A percentile compares a stretch with the other conserved stretches of the same genome.
Evolutionary conservation across 2,329 filamentous ascomycete species (phyloP).

Genomic region (Rhinocladiella similis): DNA sequence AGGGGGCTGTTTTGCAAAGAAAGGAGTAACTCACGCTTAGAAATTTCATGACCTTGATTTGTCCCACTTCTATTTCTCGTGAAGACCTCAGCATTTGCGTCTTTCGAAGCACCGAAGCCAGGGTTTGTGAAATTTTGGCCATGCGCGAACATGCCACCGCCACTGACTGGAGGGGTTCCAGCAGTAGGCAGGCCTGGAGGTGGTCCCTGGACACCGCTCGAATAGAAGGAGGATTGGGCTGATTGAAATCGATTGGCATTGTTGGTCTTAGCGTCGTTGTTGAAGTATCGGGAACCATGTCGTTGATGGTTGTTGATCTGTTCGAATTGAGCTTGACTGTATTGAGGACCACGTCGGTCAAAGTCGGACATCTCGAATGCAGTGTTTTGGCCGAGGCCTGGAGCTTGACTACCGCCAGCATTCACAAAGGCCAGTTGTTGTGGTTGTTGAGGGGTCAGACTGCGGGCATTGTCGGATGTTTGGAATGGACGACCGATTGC

Average conservation of each 20-base stretch:
- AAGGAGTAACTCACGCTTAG: constrained; percentile 98
- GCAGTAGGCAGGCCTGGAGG: constrained; percentile 94
- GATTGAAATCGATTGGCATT: constrained; percentile 40
- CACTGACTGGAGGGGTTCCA: constrained; percentile 81
- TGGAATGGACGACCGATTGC: constrained; percentile 76
- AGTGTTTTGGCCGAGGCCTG: constrained; percentile 50
- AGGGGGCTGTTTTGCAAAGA: constrained; percentile 85
- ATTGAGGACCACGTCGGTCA: constrained; percentile 52
- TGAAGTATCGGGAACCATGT: constrained; percentile 82
- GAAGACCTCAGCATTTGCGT: constrained; percentile 71
- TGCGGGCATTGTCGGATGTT: constrained; percentile 59
- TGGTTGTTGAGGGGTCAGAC: constrained; percentile 79
- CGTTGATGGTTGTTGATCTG: constrained; percentile 67
- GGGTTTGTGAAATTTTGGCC: constrained; percentile 75
- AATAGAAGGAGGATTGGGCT: constrained; percentile 67
- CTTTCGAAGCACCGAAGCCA: constrained; percentile 67
- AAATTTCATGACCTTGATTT: constrained; percentile 75
- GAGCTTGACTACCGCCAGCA: constrained; percentile 50
- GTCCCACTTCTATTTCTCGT: constrained; percentile 66
- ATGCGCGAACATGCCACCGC: constrained; percentile 84
- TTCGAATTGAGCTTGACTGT: constrained; percentile 64
- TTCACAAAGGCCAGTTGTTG: constrained; percentile 47
- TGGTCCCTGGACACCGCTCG: constrained; percentile 82
- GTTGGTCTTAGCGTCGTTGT: constrained; percentile 64
- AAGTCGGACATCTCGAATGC: constrained; percentile 40